These are phyloP conservation scores for Colletotrichum somersetense DNA, from an alignment of 2,329 filamentous ascomycete genomes.

Conservation along the genomic window DNA sequence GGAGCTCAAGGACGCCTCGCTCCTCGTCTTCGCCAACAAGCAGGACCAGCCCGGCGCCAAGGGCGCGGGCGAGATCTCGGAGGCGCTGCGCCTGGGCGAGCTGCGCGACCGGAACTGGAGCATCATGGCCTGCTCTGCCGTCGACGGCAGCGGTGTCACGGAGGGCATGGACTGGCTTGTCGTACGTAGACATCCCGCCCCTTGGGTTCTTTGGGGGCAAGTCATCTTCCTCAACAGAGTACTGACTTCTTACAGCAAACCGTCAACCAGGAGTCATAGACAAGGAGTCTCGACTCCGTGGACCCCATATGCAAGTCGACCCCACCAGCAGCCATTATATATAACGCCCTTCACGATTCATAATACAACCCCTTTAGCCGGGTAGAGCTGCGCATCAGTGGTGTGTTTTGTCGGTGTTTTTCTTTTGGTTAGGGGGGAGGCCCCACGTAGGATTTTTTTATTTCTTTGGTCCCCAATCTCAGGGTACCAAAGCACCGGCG, in stretches of 20 bases:
- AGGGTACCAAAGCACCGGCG: slow-evolving; percentile 19
- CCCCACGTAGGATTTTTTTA: not conserved
- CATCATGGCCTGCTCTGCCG: slow-evolving; percentile 96
- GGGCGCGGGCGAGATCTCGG: slow-evolving; percentile 95
- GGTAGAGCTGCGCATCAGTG: slow-evolving; percentile 38
- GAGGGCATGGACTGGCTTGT: slow-evolving; percentile 99
- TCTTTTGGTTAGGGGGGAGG: slow-evolving; percentile 7
- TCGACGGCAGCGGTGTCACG: slow-evolving; percentile 92
- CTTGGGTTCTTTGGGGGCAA: not conserved
- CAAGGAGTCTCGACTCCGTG: slow-evolving; percentile 3
- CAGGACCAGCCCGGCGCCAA: slow-evolving; percentile 98
- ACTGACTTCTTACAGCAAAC: slow-evolving; percentile 44
- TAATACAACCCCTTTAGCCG: slow-evolving; percentile 31
- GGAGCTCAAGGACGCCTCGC: slow-evolving; percentile 90
- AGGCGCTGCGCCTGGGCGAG: slow-evolving; percentile 90
- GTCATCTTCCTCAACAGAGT: not conserved
- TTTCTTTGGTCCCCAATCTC: not conserved
- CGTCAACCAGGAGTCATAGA: slow-evolving; percentile 45
- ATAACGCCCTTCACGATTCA: slow-evolving; percentile 39
- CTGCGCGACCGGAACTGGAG: slow-evolving; percentile 98
- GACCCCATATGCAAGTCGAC: slow-evolving; percentile 27
- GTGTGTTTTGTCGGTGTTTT: slow-evolving; percentile 30
- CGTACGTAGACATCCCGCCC: slow-evolving; percentile 62
- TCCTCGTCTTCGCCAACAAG: slow-evolving; percentile 98
- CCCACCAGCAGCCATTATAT: slow-evolving; percentile 20